Evolutionary conservation across 345 rosid genomes (phyloP).

Genomic region (Gossypium herbaceum): DNA sequence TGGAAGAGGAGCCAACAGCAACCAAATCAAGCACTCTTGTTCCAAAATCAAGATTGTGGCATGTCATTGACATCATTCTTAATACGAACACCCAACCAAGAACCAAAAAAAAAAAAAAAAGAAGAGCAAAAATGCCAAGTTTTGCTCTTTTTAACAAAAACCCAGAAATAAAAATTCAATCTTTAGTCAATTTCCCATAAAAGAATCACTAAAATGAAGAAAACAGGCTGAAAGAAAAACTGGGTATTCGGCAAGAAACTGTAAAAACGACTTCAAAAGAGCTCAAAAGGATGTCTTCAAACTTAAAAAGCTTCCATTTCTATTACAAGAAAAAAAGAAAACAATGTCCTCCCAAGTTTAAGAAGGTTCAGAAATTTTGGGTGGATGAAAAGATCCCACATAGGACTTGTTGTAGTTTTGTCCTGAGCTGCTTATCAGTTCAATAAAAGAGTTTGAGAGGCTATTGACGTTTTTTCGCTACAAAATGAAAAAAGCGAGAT

Average conservation of each 20-base stretch:
- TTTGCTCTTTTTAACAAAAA: slow-evolving; percentile 13
- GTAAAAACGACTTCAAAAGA: slow-evolving; percentile 2
- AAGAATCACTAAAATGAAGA: neutral
- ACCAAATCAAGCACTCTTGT: slow-evolving; percentile 54
- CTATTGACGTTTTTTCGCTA: slow-evolving; percentile 11
- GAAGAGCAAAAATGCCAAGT: slow-evolving; percentile 10
- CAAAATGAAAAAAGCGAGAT: neutral
- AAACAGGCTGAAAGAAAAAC: neutral
- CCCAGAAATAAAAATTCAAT: slow-evolving; percentile 18
- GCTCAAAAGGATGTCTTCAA: slow-evolving; percentile 7
- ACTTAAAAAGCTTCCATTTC: neutral
- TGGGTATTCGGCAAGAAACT: slow-evolving; percentile 15
- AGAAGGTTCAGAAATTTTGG: slow-evolving; percentile 19
- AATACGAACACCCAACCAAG: neutral
- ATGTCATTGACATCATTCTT: slow-evolving; percentile 67
- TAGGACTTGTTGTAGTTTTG: slow-evolving; percentile 15
- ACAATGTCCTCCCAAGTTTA: neutral
- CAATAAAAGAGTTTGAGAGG: slow-evolving; percentile 10
- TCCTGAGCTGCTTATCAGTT: slow-evolving; percentile 21
- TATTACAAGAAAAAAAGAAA: neutral
- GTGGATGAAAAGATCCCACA: slow-evolving; percentile 57
- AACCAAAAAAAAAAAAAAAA: slow-evolving; percentile 1
- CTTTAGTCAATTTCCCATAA: slow-evolving; percentile 19
- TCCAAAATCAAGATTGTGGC: slow-evolving; percentile 64
- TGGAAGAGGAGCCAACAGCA: slow-evolving; percentile 59